Evolutionary conservation across 148 eudicot species (phyloP), one percentile per base, ranked within the genome.

Genomic region (Vaccinium vitisidaea): DNA sequence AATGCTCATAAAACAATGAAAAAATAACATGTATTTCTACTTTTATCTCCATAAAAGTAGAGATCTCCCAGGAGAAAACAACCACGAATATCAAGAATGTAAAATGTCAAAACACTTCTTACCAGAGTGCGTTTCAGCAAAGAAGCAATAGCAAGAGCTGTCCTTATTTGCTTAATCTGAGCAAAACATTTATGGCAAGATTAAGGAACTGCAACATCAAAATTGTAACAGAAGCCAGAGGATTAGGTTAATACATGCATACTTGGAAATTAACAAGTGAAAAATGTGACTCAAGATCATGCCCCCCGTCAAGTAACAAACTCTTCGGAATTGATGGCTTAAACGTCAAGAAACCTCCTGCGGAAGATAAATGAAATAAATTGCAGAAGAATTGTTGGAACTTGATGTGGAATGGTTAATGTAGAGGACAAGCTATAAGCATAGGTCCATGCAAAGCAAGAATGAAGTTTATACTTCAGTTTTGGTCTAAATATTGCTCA

Each of bases 261-360:
- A 97, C 99, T 89, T 97, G 98, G 83, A 93, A 93, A 88, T 95
- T 95, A 83, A 94, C 89, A 77, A 91, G 93, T 82, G 90, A 80
- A 74, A 97, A 97, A 90, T 97, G 99, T 82, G 99, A 86, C 69
- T 93, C 93, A 82, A 97, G 82, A 84, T 83, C 90, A 86, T 97
- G 98, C 85, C 86, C 89, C 79, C 98, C 98, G 43, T 94, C 99
- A 52, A 97, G 88, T 82, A 97, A 89, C 88, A 95, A 83, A 81
- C 81, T 90, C 93, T 92, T 97, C 2, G 99, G 99, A 84, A 97
- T 90, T 83, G 92, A 89, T 81, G 95, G 93, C 85, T 91, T 97
- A 85, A 97, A 95, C 73, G 98, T 88, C 86, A 97, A 83, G 86
- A 95, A 94, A 82, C 99, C 99, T 85, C 98, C 99, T 97, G 96